phyloP scores from a whole-genome alignment of 169 alveolate genomes.

The Theileria equi region DNA sequence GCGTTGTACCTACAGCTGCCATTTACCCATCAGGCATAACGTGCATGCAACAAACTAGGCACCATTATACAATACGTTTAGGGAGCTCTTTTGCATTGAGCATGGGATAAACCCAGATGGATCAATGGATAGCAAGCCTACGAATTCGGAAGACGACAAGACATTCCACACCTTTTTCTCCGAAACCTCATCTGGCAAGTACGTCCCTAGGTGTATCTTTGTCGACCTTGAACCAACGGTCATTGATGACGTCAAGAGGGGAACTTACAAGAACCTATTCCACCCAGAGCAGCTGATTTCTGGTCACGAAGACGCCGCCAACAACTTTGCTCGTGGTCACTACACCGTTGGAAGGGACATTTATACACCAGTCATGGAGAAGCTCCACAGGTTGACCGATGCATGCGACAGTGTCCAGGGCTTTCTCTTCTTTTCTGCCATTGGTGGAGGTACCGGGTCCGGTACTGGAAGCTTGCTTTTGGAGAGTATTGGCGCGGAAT shows the following conservation, averaged over 20 bases:
- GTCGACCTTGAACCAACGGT: slow-evolving; percentile 94
- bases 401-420: slow-evolving; percentile 94
- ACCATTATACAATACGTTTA: neutral
- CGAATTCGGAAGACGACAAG: slow-evolving; percentile 93
- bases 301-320: slow-evolving; percentile 96
- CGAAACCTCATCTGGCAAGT: slow-evolving; percentile 98
- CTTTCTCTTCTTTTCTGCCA: slow-evolving; percentile 91
- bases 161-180: slow-evolving; percentile 98
- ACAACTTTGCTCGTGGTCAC: slow-evolving; percentile 93
- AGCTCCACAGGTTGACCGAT: slow-evolving; percentile 92
- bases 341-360: slow-evolving; percentile 91
- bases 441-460: slow-evolving; percentile 97
- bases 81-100: slow-evolving; percentile 83
- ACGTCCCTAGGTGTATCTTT: slow-evolving; percentile 90
- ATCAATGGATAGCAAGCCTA: slow-evolving; percentile 80
- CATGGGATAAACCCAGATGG: slow-evolving; percentile 86
- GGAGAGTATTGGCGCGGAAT: slow-evolving; percentile 92
- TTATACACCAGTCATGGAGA: slow-evolving; percentile 86
- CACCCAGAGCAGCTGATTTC: slow-evolving; percentile 93
- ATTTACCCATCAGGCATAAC: slow-evolving; percentile 19
- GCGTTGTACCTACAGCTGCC: neutral
- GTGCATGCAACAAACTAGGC: neutral
- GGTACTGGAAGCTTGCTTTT: slow-evolving; percentile 90
- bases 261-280: slow-evolving; percentile 88
- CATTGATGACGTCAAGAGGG: slow-evolving; percentile 92